Conservation (phyloP, 2,329 filamentous ascomycete species). For the Microascus cirrosus region DNA sequence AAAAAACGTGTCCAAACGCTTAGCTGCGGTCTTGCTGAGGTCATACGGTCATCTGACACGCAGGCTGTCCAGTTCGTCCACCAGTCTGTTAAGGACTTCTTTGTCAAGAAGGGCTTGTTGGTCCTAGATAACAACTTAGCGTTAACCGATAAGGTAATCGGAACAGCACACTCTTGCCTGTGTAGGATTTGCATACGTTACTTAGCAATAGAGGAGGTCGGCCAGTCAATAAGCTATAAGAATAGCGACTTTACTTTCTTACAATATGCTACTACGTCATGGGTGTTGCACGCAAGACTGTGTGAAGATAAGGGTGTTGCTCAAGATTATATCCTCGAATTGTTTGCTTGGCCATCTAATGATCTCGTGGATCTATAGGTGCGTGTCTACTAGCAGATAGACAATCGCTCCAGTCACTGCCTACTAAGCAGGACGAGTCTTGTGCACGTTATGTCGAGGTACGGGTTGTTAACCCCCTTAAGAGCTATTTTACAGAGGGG, state of each 20-base stretch:
- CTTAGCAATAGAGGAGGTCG: not conserved
- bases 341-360: not conserved
- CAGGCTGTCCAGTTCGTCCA: slow-evolving; percentile 19
- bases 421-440: not conserved
- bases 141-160: slow-evolving; percentile 5
- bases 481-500: not conserved
- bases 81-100: slow-evolving; percentile 20
- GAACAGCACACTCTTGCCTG: slow-evolving; percentile 10
- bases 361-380: not conserved
- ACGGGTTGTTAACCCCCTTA: not conserved
- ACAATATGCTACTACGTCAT: not conserved
- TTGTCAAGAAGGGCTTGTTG: slow-evolving; percentile 12
- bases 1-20: slow-evolving; percentile 11
- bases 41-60: not conserved
- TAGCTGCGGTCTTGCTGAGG: slow-evolving; percentile 17
- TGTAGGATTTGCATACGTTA: slow-evolving; percentile 12
- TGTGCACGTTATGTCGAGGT: not conserved
- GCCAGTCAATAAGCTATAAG: not conserved
- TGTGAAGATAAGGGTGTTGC: not conserved
- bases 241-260: not conserved
- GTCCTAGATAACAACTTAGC: slow-evolving; percentile 6
- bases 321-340: not conserved
- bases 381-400: not conserved
- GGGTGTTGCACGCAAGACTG: not conserved
- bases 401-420: not conserved